Evolutionary conservation across 306 rosid genomes (phyloP).

Genomic region (Dryas octopetala): DNA sequence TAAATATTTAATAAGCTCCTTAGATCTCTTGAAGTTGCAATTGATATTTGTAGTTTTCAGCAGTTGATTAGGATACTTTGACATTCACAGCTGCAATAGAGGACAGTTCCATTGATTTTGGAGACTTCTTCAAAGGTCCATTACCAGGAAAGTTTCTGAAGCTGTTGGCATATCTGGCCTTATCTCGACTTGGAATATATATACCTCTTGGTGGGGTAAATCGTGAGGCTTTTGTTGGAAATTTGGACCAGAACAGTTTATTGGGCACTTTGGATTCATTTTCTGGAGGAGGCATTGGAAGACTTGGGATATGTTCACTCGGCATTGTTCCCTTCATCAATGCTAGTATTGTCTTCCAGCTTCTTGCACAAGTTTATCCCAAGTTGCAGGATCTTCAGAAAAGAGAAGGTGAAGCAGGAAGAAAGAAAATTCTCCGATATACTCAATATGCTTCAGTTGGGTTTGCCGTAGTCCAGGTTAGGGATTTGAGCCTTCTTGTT

Average conservation of each 20-base stretch:
- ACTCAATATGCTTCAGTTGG: slow-evolving; percentile 96
- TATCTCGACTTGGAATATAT: slow-evolving; percentile 88
- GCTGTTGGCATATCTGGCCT: slow-evolving; percentile 80
- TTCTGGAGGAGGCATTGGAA: slow-evolving; percentile 98
- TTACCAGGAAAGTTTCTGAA: slow-evolving; percentile 88
- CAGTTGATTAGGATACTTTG: slow-evolving; percentile 36
- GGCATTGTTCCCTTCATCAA: slow-evolving; percentile 96
- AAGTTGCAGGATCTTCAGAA: slow-evolving; percentile 95
- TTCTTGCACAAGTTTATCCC: slow-evolving; percentile 91
- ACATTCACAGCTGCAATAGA: slow-evolving; percentile 82
- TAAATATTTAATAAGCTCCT: background rate
- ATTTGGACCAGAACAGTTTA: slow-evolving; percentile 87
- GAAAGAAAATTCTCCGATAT: slow-evolving; percentile 87
- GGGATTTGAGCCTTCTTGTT: slow-evolving; percentile 23
- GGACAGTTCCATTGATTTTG: slow-evolving; percentile 89
- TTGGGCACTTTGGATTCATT: slow-evolving; percentile 88
- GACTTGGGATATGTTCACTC: slow-evolving; percentile 91
- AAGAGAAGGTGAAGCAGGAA: slow-evolving; percentile 93
- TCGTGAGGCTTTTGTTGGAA: slow-evolving; percentile 91
- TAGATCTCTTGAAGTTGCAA: slow-evolving; percentile 9
- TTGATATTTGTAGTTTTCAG: slow-evolving; percentile 21
- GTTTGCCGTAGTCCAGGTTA: slow-evolving; percentile 88
- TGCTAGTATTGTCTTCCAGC: slow-evolving; percentile 95
- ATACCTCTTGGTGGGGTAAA: slow-evolving; percentile 95
- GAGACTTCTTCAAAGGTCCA: slow-evolving; percentile 95